phyloP scores from a whole-genome alignment of 371 early-diverging fungal species.

The Mucor piriformis region DNA sequence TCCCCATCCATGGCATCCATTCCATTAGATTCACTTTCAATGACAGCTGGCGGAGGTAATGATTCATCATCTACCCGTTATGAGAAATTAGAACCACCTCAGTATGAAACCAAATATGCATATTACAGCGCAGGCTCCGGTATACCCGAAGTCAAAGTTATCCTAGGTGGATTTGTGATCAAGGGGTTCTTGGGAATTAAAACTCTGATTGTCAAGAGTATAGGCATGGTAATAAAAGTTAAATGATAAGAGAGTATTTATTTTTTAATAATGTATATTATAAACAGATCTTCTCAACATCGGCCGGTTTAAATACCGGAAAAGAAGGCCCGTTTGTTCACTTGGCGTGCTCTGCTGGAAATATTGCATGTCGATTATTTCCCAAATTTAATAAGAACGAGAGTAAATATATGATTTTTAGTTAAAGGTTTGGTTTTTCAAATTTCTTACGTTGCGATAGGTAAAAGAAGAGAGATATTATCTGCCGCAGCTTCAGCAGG shows the following conservation, averaged over 20 bases:
- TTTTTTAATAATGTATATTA: too few species aligned
- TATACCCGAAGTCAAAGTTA: slow-evolving; percentile 94
- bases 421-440: too few species aligned
- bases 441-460: slow-evolving; percentile 9
- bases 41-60: not conserved
- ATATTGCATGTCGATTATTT: slow-evolving; percentile 80
- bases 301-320: slow-evolving; percentile 85
- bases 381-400: slow-evolving; percentile 84
- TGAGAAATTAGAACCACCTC: slow-evolving; percentile 11
- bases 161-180: slow-evolving; percentile 92
- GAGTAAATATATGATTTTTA: too few species aligned
- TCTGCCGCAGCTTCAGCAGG: slow-evolving; percentile 91
- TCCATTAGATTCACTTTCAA: not conserved
- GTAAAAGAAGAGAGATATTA: slow-evolving; percentile 81
- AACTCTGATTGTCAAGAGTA: slow-evolving; percentile 84
- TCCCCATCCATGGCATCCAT: slow-evolving; percentile 29
- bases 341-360: slow-evolving; percentile 89
- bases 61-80: not conserved
- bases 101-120: slow-evolving; percentile 42
- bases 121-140: slow-evolving; percentile 90
- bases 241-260: not conserved
- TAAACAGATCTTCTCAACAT: slow-evolving; percentile 68
- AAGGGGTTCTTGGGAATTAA: slow-evolving; percentile 83
- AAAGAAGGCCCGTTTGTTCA: slow-evolving; percentile 97
- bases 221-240: slow-evolving; percentile 68